Evolutionary conservation across 2,329 filamentous ascomycete genomes (phyloP).

Genomic region (Arthrinium puccinioides): DNA sequence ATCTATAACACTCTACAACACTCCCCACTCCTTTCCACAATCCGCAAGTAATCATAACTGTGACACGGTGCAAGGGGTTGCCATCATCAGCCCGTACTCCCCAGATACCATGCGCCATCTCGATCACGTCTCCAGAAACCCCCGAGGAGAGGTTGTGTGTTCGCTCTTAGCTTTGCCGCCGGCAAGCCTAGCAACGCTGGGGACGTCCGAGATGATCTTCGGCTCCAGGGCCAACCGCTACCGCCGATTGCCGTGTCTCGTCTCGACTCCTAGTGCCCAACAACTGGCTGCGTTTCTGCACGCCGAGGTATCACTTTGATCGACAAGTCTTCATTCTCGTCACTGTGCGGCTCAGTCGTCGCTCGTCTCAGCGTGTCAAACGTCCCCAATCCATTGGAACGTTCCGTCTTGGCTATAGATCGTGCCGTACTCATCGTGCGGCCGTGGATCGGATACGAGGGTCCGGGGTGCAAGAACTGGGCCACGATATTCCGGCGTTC

Average conservation of each 20-base stretch:
- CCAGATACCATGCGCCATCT: too few relatives aligned
- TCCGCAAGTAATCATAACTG: too few relatives aligned
- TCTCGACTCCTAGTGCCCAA: constrained; percentile 15
- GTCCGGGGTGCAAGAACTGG: constrained; percentile 21
- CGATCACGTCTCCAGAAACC: too few relatives aligned
- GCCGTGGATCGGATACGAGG: constrained; percentile 8
- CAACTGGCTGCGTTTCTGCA: constrained; percentile 15
- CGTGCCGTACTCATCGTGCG: constrained; percentile 1
- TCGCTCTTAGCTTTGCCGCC: too few relatives aligned
- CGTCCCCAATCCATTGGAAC: constrained; percentile 7
- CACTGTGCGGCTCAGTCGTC: constrained; percentile 7
- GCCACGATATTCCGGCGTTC: constrained; percentile 19
- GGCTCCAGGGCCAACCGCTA: too few relatives aligned
- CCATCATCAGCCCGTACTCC: too few relatives aligned
- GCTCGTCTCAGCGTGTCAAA: constrained; percentile 14
- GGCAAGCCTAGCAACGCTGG: too few relatives aligned
- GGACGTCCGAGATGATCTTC: too few relatives aligned
- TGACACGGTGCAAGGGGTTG: too few relatives aligned
- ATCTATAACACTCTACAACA: too few relatives aligned
- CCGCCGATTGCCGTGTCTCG: constrained; percentile 1
- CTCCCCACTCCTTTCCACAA: too few relatives aligned
- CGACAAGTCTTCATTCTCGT: constrained; percentile 8
- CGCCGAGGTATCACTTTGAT: constrained; percentile 7
- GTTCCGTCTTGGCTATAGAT: constrained; percentile 14
- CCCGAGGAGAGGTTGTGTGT: too few relatives aligned